Percentiles rank a stretch among this genome's conserved stretches.
Evolutionary conservation across 495 filamentous ascomycete species (phyloP).

Genomic region (Penicillium parvum): DNA sequence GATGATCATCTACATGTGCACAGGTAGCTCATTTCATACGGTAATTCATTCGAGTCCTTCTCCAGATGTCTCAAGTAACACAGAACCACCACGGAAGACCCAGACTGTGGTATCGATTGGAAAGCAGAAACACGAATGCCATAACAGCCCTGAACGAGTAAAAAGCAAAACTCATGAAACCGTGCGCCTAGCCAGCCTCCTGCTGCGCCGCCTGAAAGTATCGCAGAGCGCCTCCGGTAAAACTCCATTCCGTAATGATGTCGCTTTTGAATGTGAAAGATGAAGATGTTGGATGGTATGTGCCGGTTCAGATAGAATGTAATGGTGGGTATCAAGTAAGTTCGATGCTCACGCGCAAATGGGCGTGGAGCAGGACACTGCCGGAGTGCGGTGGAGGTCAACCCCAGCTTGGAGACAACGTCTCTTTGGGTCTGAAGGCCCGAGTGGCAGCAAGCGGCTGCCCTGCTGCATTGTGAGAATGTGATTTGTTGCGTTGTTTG

Average conservation of each 20-base stretch:
- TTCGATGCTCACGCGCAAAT: slow-evolving; percentile 3
- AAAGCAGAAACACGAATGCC: background rate
- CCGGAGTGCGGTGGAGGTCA: slow-evolving; percentile 7
- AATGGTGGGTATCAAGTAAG: slow-evolving; percentile 13
- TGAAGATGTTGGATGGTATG: slow-evolving; percentile 9
- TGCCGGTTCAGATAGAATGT: slow-evolving; percentile 12
- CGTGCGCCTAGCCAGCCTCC: slow-evolving; percentile 9
- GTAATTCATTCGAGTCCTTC: background rate
- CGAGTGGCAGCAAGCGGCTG: too few species aligned
- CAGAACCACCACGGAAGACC: too few species aligned
- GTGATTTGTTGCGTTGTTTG: too few species aligned
- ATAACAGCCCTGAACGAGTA: too few species aligned
- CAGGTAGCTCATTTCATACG: too few species aligned
- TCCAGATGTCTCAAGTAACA: too few species aligned
- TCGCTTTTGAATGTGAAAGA: slow-evolving; percentile 11
- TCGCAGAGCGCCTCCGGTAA: slow-evolving; percentile 4
- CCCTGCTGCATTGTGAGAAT: too few species aligned
- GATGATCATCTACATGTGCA: too few species aligned
- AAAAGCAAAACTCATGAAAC: slow-evolving; percentile 10
- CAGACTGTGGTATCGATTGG: slow-evolving; percentile 11
- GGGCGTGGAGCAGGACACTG: background rate
- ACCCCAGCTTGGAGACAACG: slow-evolving; percentile 1
- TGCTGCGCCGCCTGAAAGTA: slow-evolving; percentile 4
- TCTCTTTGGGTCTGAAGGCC: too few species aligned
- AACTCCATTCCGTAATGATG: slow-evolving; percentile 17